These are phyloP conservation scores for Colletotrichum orchidophilum DNA, from an alignment of 2,329 filamentous ascomycete species.

Conservation along the genomic window DNA sequence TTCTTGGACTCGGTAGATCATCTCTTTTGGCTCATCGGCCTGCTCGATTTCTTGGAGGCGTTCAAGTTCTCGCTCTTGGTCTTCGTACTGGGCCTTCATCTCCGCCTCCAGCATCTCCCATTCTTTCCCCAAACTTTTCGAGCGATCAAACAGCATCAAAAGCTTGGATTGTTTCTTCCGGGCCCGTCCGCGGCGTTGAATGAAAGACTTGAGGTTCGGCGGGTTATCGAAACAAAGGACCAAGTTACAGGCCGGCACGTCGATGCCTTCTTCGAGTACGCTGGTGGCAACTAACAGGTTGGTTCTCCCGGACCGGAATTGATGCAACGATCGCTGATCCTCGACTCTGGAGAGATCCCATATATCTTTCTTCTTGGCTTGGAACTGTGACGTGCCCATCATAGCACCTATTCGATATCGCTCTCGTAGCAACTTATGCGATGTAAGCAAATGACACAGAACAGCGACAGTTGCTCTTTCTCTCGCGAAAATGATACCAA, in stretches of 20 bases:
- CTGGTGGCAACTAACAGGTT: constrained; percentile 71
- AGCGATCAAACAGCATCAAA: constrained; percentile 53
- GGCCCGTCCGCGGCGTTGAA: constrained; percentile 65
- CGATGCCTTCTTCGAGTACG: constrained; percentile 74
- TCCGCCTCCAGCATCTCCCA: constrained; percentile 76
- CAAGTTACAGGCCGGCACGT: constrained; percentile 71
- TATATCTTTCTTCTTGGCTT: constrained; percentile 50
- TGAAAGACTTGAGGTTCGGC: constrained; percentile 63
- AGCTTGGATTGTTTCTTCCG: constrained; percentile 61
- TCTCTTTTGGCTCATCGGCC: constrained; percentile 38
- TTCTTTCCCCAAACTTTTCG: constrained; percentile 44
- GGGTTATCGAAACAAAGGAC: constrained; percentile 66
- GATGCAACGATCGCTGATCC: constrained; percentile 47
- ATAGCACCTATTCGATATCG: constrained; percentile 62
- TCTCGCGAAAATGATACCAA: constrained; percentile 74
- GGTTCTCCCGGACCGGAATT: constrained; percentile 63
- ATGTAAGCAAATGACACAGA: constrained; percentile 64
- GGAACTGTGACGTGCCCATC: constrained; percentile 60
- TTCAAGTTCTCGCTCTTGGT: constrained; percentile 65
- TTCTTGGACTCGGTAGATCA: constrained; percentile 47
- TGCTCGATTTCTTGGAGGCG: constrained; percentile 60
- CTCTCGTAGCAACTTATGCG: constrained; percentile 56
- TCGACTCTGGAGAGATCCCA: constrained; percentile 45
- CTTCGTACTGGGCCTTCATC: constrained; percentile 77
- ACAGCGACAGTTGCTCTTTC: constrained; percentile 70